Evolutionary conservation across 169 alveolate genomes (phyloP).

Genomic region (Plasmodium reichenowi): DNA sequence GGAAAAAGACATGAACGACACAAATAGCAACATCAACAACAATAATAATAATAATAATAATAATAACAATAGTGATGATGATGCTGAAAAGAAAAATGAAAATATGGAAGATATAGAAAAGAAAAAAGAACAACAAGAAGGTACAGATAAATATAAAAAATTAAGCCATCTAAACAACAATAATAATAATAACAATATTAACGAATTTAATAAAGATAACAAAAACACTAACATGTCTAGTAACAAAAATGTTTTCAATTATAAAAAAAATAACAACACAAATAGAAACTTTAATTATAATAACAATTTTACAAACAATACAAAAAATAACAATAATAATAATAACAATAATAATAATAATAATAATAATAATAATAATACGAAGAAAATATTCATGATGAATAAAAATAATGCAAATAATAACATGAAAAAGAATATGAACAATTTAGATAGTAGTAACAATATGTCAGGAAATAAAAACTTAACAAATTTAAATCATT

Average conservation of each 20-base stretch:
- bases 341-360: not conserved
- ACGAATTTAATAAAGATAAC: conserved; percentile 11
- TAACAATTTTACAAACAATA: conserved; percentile 1
- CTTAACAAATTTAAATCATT: not conserved
- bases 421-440: conserved; percentile 32
- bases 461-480: not conserved
- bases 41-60: not conserved
- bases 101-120: conserved; percentile 24
- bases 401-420: conserved; percentile 39
- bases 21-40: not conserved
- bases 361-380: conserved; percentile 6
- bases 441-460: conserved; percentile 25
- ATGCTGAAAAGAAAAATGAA: conserved; percentile 4
- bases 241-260: conserved; percentile 39
- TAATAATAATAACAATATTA: not conserved
- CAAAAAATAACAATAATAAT: not conserved
- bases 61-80: not conserved
- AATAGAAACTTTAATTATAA: conserved; percentile 29
- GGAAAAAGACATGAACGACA: conserved; percentile 19
- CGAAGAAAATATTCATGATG: conserved; percentile 46
- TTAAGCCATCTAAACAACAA: not conserved
- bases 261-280: conserved; percentile 23
- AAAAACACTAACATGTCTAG: not conserved
- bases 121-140: conserved; percentile 1
- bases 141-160: not conserved